Evolutionary conservation across 2,329 filamentous ascomycete species (phyloP), one percentile per base, ranked within the genome.

Genomic region (Epichloe sylvatica): DNA sequence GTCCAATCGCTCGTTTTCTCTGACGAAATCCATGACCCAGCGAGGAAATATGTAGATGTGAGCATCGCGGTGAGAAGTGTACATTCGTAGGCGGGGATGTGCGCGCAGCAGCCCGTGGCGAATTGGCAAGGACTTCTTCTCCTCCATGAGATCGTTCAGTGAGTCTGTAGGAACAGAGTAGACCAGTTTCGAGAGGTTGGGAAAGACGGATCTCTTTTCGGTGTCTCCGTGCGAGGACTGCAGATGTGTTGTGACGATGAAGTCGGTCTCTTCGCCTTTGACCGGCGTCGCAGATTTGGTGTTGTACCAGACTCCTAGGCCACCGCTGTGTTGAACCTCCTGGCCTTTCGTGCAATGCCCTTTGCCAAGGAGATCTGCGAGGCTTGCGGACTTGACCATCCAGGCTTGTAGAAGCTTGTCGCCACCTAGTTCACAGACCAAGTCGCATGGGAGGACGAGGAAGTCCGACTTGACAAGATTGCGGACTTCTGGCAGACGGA

Each of bases 11-110:
- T 90, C 83, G 59, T 96, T 94, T 53, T 76, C 73, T 51, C 79
- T 77, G 40, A 94, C 79, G 64, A 95, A 85, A 49, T 94, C 83
- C 59, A 95, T 78, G 8, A 94, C 77, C 91, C 92, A 97, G 56
- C 80, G 81, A 0, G 92, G 92, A 56, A 98, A 86, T 54, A 98
- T 80, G 66, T 98, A 98, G 51, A 97, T 84, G 62, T 97, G 91
- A 0, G 91, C 86, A 63, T 97, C 91, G 40, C 92, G 80, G 63
- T 94, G 84, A 4, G 83, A 87, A 13, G 82, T 91, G 52, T 90
- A 74, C 75, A 96, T 84, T 57, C 83, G 83, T 40, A 94, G 73
- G 35, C 80, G 79, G 9, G 86, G 81, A 60, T 94, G 83, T 55
- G 79, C 80, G 51, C 80, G 77, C 12, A 96, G 70, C 33, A 96